phyloP scores from a whole-genome alignment of 768 basidiomycete genomes.

The Coprinopsis marcescibilis region DNA sequence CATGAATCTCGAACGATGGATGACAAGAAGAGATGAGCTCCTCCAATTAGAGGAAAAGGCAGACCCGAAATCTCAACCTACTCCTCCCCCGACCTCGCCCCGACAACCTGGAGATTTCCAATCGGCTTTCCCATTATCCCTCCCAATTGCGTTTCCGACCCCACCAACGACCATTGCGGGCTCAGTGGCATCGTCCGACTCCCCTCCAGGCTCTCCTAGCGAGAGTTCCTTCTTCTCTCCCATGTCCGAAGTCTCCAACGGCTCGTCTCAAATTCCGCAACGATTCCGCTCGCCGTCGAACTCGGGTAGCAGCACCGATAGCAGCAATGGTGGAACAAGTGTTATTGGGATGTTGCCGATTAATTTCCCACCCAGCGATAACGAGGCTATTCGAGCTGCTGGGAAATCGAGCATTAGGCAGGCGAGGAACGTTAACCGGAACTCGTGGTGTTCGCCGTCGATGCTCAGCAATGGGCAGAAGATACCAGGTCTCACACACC shows the following conservation, averaged over 20 bases:
- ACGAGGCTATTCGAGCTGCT: conserved; percentile 48
- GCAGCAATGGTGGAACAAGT: conserved; percentile 1
- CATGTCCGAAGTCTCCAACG: conserved; percentile 20
- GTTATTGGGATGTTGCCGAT: conserved; percentile 6
- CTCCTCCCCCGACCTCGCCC: conserved; percentile 39
- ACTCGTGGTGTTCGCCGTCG: conserved; percentile 40
- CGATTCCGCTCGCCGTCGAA: conserved; percentile 4
- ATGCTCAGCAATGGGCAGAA: neutral
- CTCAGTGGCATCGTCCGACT: conserved; percentile 7
- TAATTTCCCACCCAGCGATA: conserved; percentile 16
- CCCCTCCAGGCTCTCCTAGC: conserved; percentile 14
- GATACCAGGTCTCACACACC: neutral
- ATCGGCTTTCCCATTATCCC: conserved; percentile 29
- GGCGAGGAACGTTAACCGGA: conserved; percentile 42
- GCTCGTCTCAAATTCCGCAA: conserved; percentile 8
- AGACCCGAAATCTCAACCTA: conserved; percentile 19
- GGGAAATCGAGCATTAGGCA: conserved; percentile 43
- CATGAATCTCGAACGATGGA: conserved; percentile 69
- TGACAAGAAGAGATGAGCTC: conserved; percentile 35
- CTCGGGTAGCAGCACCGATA: conserved; percentile 9
- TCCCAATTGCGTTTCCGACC: conserved; percentile 11
- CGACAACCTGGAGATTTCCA: conserved; percentile 43
- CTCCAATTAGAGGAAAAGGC: conserved; percentile 24
- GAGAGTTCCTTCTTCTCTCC: conserved; percentile 24
- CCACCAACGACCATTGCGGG: conserved; percentile 8